Evolutionary conservation across 2,329 filamentous ascomycete genomes (phyloP).

Genomic region (Leptographium galeiforme): DNA sequence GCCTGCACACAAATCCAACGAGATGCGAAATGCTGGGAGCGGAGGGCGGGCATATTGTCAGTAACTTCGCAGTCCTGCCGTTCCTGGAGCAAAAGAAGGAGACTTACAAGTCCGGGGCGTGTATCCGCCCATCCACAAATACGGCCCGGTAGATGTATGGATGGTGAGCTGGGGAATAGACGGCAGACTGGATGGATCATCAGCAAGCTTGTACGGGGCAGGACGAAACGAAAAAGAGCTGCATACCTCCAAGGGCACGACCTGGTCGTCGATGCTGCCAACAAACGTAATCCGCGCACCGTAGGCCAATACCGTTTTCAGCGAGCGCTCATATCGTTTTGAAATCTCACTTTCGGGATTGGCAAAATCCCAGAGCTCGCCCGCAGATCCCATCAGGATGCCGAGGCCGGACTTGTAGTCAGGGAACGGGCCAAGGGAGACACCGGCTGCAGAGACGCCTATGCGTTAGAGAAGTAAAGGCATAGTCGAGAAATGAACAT

Average conservation of each 20-base stretch:
- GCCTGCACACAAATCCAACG: slow-evolving; percentile 82
- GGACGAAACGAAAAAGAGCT: not conserved
- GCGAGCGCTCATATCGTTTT: slow-evolving; percentile 61
- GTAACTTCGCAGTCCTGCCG: not conserved
- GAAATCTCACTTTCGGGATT: slow-evolving; percentile 71
- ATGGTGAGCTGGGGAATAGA: slow-evolving; percentile 74
- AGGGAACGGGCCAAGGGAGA: slow-evolving; percentile 83
- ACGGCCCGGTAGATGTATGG: slow-evolving; percentile 93
- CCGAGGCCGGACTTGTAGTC: slow-evolving; percentile 82
- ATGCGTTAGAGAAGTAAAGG: slow-evolving; percentile 6
- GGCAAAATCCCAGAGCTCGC: slow-evolving; percentile 88
- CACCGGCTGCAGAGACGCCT: slow-evolving; percentile 47
- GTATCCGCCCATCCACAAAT: slow-evolving; percentile 84
- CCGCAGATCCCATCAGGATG: slow-evolving; percentile 78
- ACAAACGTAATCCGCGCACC: slow-evolving; percentile 77
- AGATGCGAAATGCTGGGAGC: slow-evolving; percentile 60
- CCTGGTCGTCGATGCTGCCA: slow-evolving; percentile 91
- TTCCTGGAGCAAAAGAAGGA: too few species aligned
- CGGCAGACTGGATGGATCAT: slow-evolving; percentile 46
- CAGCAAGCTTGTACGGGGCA: not conserved
- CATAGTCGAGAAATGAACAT: not conserved
- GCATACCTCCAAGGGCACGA: slow-evolving; percentile 76
- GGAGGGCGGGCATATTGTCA: not conserved
- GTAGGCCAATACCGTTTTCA: slow-evolving; percentile 61
- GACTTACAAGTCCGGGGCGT: slow-evolving; percentile 73